Evolutionary conservation across 495 filamentous ascomycete species (phyloP).

Genomic region (Sordaria brevicollis): DNA sequence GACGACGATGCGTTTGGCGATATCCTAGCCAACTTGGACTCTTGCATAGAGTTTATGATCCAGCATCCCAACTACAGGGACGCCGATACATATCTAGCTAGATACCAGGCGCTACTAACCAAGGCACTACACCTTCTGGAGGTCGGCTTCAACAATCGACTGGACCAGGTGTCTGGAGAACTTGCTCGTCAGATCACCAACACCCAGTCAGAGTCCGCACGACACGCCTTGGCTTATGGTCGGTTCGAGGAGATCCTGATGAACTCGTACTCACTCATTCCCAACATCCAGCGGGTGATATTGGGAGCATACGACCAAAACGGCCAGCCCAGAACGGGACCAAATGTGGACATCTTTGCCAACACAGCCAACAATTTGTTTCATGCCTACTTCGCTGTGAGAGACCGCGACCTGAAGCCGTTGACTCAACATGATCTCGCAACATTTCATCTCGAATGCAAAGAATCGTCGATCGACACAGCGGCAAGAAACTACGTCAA

Average conservation of each 20-base stretch:
- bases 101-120: constrained; percentile 71
- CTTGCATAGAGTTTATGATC: constrained; percentile 84
- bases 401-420: constrained; percentile 41
- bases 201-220: constrained; percentile 38
- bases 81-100: constrained; percentile 75
- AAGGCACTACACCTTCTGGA: constrained; percentile 45
- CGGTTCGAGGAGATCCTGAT: constrained; percentile 37
- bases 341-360: constrained; percentile 45
- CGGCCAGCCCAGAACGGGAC: constrained; percentile 44
- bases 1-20: constrained; percentile 73
- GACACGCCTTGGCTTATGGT: constrained; percentile 41
- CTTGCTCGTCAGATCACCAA: constrained; percentile 33
- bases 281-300: constrained; percentile 34
- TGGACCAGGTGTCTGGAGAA: constrained; percentile 36
- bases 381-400: constrained; percentile 30
- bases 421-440: constrained; percentile 45
- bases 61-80: constrained; percentile 74
- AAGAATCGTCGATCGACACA: constrained; percentile 32
- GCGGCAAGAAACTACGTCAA: constrained; percentile 39
- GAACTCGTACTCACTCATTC: constrained; percentile 34
- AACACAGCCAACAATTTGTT: constrained; percentile 46
- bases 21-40: constrained; percentile 74
- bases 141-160: constrained; percentile 34
- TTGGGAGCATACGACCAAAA: constrained; percentile 53
- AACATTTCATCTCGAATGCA: constrained; percentile 34